Base-by-base conservation (phyloP, 495 filamentous ascomycete species). In the Penicilliopsis zonata region DNA sequence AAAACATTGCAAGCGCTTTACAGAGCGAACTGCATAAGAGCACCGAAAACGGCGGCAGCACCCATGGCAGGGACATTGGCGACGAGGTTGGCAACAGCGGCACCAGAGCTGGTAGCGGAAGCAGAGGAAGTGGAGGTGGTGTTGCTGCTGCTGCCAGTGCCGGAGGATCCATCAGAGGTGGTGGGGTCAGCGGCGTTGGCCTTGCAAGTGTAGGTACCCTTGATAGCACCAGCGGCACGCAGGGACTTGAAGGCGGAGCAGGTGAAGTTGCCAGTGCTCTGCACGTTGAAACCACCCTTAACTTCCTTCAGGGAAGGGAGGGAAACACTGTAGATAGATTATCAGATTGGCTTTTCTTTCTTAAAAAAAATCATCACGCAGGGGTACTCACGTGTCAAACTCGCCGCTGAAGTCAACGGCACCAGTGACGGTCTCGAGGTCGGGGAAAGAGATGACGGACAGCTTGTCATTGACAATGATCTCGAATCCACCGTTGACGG, bases 401-500 rank as follows among this genome's bases (percentile, higher is more conserved):
- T 72, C 78, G 47, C 90, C 90, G 46, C 74, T 75, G 59, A 94
- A 75, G 64, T 93, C 83, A 55, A 99, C 63, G 37, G 87, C 88
- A 59, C 88, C 90, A 40, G 67, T 70, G 28, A 96, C 70, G n/a
- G 52, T 66, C 37, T 68, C 45, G 14, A 98, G 68, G 26, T 60
- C 46, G 22, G 69, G 63, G 66, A 96, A 82, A 28, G 67, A 69
- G 18, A 94, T 67, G 36, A 55, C 47, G 31, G 42, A 36, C 9
- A 94, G 67, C 30, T 65, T 56, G 28, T 86, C 83, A 73, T 95
- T 94, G 69, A 92, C 92, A 52, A 78, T 76, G 47, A 96, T 73
- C 38, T 78, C 68, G 57, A 90, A 74, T 47, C 76, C 82, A 63
- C 80, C 86, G 39, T 72, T 73, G 47, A 95, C 66, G 13, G 50